Conservation (phyloP, 345 rosid species). For the Salix exigua region DNA sequence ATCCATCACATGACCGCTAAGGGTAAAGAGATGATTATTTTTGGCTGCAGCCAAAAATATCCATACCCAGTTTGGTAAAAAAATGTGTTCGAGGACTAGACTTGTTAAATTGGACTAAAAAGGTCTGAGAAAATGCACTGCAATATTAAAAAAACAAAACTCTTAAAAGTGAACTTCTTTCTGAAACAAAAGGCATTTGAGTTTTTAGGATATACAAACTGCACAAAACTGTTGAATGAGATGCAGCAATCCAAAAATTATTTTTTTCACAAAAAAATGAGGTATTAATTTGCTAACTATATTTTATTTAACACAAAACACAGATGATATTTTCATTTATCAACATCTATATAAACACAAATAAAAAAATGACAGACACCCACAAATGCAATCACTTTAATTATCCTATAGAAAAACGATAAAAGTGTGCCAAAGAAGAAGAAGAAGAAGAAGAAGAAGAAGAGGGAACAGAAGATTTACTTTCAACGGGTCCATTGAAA, state of each 20-base stretch:
- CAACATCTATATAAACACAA: not conserved
- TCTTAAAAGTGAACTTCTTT: not conserved
- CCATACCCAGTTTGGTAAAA: not conserved
- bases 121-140: not conserved
- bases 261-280: not conserved
- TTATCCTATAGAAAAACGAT: not conserved
- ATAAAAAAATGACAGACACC: not conserved
- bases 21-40: not conserved
- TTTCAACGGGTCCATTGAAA: slow-evolving; percentile 66
- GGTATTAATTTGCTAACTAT: not conserved
- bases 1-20: slow-evolving; percentile 12
- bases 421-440: not conserved
- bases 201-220: not conserved
- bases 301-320: not conserved
- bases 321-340: not conserved
- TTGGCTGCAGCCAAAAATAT: not conserved
- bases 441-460: not conserved
- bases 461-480: slow-evolving; percentile 34
- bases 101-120: not conserved
- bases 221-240: not conserved
- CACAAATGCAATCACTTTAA: not conserved
- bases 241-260: not conserved
- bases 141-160: not conserved
- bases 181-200: not conserved
- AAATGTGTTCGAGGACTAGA: not conserved